phyloP scores from a whole-genome alignment of 1,139 yeast genomes.

The Spencermartinsiella ligniputridi region DNA sequence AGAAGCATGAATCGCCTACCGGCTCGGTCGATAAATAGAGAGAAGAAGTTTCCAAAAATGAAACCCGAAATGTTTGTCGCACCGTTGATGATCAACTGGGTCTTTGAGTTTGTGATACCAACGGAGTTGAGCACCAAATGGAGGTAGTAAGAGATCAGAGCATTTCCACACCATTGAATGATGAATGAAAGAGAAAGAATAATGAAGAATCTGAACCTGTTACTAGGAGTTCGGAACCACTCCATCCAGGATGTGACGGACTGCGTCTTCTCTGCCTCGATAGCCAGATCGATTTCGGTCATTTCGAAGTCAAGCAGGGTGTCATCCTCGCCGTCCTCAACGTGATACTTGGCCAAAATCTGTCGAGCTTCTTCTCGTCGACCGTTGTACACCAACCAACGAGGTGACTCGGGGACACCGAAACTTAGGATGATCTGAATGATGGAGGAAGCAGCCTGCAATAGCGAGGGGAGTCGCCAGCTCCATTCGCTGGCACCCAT shows the following conservation, averaged over 20 bases:
- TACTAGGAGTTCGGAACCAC: constrained; percentile 24
- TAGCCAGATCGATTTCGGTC: constrained; percentile 16
- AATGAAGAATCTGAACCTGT: constrained; percentile 7
- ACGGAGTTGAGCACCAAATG: constrained; percentile 10
- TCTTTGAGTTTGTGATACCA: constrained; percentile 12
- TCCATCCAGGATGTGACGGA: constrained; percentile 36
- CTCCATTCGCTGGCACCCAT: constrained; percentile 36
- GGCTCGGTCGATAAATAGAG: constrained; percentile 12
- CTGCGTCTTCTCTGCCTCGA: constrained; percentile 21
- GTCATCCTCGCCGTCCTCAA: constrained; percentile 17
- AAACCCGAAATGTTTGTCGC: constrained; percentile 15
- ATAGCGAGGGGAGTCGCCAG: constrained; percentile 34
- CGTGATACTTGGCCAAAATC: constrained; percentile 42
- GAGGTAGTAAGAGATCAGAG: constrained; percentile 13
- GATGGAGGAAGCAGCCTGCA: constrained; percentile 7
- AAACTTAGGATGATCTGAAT: constrained; percentile 29
- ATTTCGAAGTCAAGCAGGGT: constrained; percentile 18
- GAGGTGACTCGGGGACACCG: constrained; percentile 71
- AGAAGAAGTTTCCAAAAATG: constrained; percentile 9
- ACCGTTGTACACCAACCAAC: constrained; percentile 77
- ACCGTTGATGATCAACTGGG: constrained; percentile 13
- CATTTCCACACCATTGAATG: constrained; percentile 13
- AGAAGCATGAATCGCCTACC: constrained; percentile 36
- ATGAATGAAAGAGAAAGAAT: constrained; percentile 1
- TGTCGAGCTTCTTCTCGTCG: constrained; percentile 57